Base-by-base conservation (phyloP, 495 filamentous ascomycete species). In the Cairneyella variabilis region DNA sequence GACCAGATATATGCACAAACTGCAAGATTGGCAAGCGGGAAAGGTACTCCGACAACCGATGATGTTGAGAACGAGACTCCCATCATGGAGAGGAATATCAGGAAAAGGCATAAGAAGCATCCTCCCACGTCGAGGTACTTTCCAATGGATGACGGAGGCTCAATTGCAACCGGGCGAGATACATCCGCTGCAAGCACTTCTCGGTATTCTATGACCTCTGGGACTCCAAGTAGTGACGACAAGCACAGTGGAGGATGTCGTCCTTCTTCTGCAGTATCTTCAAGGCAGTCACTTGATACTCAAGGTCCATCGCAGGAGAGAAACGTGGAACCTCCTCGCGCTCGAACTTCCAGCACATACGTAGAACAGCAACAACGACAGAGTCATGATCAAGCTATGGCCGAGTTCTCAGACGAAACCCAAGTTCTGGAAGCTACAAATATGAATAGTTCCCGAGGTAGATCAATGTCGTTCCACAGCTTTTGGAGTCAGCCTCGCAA, bases 51-150 rank as follows among this genome's bases (percentile, higher is more conserved):
- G 0, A n/a, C n/a, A n/a, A n/a, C n/a, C n/a, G 28, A 27, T 9
- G 10, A 26, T 3, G 21, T 38, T 9, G 44, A 46, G 11, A 45
- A 54, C 5, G 32, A 53, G 10, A 34, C 23, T 16, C 43, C 56
- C 20, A 49, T 58, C 22, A 53, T 58, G 56, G 48, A 58, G 20
- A 53, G 50, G 37, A 49, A 53, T 20, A 53, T 58, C 8, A 48
- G 18, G 27, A 53, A 53, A 22, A 18, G 18, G 34, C 32, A 39
- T 8, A 41, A 34, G 14, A 41, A 11, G 8, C 56, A 48, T 22
- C 48, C 43, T 8, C 50, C 49, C 5, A 53, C 50, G 6, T 58
- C 56, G 11, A 37, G 49, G 27, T 53, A 43, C 25, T 48, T 53
- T n/a, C 45, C 37, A 16, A 14, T 42, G 12, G 37, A 44, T 21